A percentile compares a stretch with the other conserved stretches of the same genome.
Evolutionary conservation across 1,284 basidiomycete species (phyloP).

Genomic region (Ustilago xerochloae): DNA sequence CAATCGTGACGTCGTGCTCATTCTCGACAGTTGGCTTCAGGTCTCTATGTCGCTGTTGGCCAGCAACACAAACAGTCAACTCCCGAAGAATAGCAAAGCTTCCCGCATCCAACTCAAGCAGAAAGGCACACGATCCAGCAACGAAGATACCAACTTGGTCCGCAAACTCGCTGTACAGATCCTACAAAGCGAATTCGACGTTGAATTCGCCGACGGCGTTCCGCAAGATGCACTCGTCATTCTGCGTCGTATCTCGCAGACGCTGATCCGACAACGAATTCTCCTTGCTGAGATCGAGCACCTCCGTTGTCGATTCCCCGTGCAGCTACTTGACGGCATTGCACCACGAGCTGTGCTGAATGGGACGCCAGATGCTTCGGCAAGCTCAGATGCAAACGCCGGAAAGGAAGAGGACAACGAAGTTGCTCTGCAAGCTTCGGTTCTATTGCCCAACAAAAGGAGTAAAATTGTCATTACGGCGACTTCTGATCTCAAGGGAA

Average conservation of each 20-base stretch:
- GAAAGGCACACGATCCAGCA: slow-evolving; percentile 26
- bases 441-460: slow-evolving; percentile 41
- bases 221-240: slow-evolving; percentile 43
- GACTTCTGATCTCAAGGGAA: slow-evolving; percentile 42
- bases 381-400: slow-evolving; percentile 11
- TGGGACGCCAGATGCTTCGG: slow-evolving; percentile 23
- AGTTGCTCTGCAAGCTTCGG: slow-evolving; percentile 43
- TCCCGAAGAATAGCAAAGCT: slow-evolving; percentile 37
- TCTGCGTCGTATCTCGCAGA: slow-evolving; percentile 45
- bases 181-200: slow-evolving; percentile 38
- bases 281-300: slow-evolving; percentile 53
- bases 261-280: slow-evolving; percentile 44
- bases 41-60: slow-evolving; percentile 49
- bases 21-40: slow-evolving; percentile 48
- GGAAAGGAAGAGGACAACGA: slow-evolving; percentile 11
- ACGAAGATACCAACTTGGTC: slow-evolving; percentile 41
- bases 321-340: slow-evolving; percentile 37
- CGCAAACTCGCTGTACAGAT: slow-evolving; percentile 38
- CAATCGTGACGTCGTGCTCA: slow-evolving; percentile 45
- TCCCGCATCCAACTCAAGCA: slow-evolving; percentile 51
- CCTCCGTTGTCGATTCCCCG: slow-evolving; percentile 50
- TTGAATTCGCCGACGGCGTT: slow-evolving; percentile 36
- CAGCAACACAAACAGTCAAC: slow-evolving; percentile 18
- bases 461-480: slow-evolving; percentile 54
- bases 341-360: slow-evolving; percentile 14